These are phyloP conservation scores for Fusarium citri DNA, from an alignment of 2,329 filamentous ascomycete genomes.

Conservation along the genomic window DNA sequence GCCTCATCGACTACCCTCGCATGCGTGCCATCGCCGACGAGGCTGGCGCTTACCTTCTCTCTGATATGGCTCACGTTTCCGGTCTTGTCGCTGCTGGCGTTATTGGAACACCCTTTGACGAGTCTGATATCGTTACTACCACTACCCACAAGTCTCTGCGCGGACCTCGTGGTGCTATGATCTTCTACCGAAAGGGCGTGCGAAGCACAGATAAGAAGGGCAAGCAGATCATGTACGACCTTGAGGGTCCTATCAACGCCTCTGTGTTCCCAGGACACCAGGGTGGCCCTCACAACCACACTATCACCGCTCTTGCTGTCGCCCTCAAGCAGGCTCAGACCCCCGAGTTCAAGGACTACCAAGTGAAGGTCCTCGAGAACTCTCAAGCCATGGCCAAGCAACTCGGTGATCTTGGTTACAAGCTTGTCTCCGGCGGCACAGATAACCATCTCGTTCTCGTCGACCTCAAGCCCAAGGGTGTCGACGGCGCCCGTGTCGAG, in stretches of 20 bases:
- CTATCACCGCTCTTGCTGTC: slow-evolving; percentile 92
- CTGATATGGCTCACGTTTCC: slow-evolving; percentile 96
- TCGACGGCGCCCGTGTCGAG: slow-evolving; percentile 90
- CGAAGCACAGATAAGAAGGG: slow-evolving; percentile 84
- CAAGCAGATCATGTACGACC: slow-evolving; percentile 80
- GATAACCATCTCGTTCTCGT: slow-evolving; percentile 95
- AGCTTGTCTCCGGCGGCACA: slow-evolving; percentile 88
- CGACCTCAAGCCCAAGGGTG: slow-evolving; percentile 84
- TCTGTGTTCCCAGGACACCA: slow-evolving; percentile 98
- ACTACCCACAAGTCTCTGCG: slow-evolving; percentile 97
- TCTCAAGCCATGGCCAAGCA: slow-evolving; percentile 83
- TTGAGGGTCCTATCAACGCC: slow-evolving; percentile 91
- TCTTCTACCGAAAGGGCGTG: slow-evolving; percentile 95
- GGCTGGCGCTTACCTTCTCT: slow-evolving; percentile 87
- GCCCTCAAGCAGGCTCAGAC: slow-evolving; percentile 91
- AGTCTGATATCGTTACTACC: slow-evolving; percentile 94
- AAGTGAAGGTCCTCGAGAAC: slow-evolving; percentile 86
- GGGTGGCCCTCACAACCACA: slow-evolving; percentile 97
- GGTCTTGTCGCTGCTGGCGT: slow-evolving; percentile 91
- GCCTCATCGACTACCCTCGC: slow-evolving; percentile 89
- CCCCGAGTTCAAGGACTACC: slow-evolving; percentile 89
- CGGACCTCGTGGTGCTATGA: slow-evolving; percentile 94
- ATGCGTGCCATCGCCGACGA: slow-evolving; percentile 91
- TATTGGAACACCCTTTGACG: slow-evolving; percentile 86
- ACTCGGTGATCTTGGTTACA: slow-evolving; percentile 77